Evolutionary conservation across 73 alveolate species (phyloP).

Genomic region (Tetrahymena thermophila): DNA sequence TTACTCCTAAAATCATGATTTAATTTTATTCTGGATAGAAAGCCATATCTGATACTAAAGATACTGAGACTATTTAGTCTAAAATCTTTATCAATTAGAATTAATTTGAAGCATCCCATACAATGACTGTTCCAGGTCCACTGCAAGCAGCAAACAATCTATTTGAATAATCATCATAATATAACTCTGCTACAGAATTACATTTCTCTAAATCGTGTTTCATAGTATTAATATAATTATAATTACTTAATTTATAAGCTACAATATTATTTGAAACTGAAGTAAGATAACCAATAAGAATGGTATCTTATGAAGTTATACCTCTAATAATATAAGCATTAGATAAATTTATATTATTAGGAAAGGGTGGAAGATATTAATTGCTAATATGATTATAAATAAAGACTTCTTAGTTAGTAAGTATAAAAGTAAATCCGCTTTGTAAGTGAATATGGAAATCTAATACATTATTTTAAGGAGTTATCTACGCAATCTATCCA

Average conservation of each 20-base stretch:
- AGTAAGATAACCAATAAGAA: not conserved
- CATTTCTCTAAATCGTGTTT: not conserved
- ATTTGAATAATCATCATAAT: not conserved
- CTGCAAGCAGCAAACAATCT: not conserved
- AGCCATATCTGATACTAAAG: not conserved
- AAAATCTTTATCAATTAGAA: not conserved
- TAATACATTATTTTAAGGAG: not conserved
- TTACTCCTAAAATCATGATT: not conserved
- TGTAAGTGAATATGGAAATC: not conserved
- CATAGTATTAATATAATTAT: not conserved
- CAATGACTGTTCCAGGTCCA: not conserved
- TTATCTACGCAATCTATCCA: not conserved
- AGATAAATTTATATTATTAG: not conserved
- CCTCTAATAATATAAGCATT: not conserved
- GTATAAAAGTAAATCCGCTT: not conserved
- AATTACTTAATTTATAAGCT: not conserved
- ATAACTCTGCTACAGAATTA: not conserved
- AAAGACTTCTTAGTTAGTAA: not conserved
- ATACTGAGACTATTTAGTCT: not conserved
- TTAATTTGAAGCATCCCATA: not conserved
- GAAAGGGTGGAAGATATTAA: not conserved
- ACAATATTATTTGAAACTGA: not conserved
- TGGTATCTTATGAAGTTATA: not conserved
- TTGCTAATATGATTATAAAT: not conserved
- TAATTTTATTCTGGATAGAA: not conserved